Evolutionary conservation across 2,329 filamentous ascomycete genomes (phyloP).

Genomic region (Xylariaceae sp.): DNA sequence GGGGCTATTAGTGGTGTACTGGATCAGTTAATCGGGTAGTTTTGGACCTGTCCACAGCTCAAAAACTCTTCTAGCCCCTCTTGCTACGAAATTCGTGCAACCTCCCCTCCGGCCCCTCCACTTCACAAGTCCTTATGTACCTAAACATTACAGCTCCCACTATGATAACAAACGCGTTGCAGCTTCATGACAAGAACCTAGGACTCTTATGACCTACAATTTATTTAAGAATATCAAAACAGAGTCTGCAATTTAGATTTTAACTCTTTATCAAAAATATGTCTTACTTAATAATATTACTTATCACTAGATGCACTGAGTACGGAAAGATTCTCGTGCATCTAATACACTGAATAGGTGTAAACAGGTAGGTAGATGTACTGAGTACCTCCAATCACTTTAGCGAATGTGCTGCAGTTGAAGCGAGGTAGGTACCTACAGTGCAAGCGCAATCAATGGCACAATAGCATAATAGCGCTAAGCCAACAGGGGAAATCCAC

Average conservation of each 20-base stretch:
- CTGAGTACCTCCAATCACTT: slow-evolving; percentile 2
- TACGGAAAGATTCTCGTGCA: too few relatives aligned
- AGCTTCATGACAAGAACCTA: too few relatives aligned
- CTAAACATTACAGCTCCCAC: not conserved
- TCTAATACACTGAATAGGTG: too few relatives aligned
- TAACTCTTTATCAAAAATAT: too few relatives aligned
- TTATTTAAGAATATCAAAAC: too few relatives aligned
- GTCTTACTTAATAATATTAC: too few relatives aligned
- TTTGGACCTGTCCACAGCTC: slow-evolving; percentile 1
- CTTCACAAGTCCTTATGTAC: slow-evolving; percentile 11
- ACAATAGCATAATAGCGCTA: too few relatives aligned
- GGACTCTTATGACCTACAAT: not conserved
- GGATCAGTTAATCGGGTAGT: slow-evolving; percentile 6
- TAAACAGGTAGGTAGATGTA: too few relatives aligned
- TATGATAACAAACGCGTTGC: too few relatives aligned
- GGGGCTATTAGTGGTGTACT: slow-evolving; percentile 15
- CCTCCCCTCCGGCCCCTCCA: slow-evolving; percentile 12
- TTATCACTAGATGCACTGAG: too few relatives aligned
- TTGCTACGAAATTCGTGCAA: slow-evolving; percentile 10
- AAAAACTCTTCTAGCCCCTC: slow-evolving; percentile 24
- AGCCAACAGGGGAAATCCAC: slow-evolving; percentile 22
- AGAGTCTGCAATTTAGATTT: too few relatives aligned
- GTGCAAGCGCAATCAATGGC: not conserved
- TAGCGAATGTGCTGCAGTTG: not conserved
- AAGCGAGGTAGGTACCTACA: slow-evolving; percentile 1